Evolutionary conservation across 257 asterid species (phyloP), one percentile per base, ranked within the genome.

Genomic region (Plantago major): DNA sequence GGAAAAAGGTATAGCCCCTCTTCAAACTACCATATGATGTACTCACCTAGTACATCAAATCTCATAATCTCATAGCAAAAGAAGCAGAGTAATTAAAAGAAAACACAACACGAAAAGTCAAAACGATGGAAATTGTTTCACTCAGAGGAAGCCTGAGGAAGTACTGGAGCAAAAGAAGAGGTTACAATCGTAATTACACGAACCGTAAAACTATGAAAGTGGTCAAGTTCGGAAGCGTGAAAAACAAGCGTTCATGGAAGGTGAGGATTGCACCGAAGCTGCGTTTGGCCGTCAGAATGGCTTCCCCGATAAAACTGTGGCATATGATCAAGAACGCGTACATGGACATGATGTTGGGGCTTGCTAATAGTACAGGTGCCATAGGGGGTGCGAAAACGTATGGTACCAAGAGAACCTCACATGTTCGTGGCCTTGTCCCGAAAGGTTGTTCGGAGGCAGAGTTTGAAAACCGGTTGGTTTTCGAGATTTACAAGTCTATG

Each of bases 401-500:
- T 11, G 79, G 80, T 7, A 33, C 15, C 0, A 76, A 67, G 46
- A 70, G 87, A 52, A 57, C 73, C 17, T 81, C 85, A 9, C 72
- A 71, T 42, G 74, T 71, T 9, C 71, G 83, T 13, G 64, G 61
- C 0, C 53, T 44, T 14, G 48, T 44, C 3, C 13, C 45, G 26
- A 57, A 49, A 60, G 45, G 43, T n/a, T 76, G 70, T 40, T 64
- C 85, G 0, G 74, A 61, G 12, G 47, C 58, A 0, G 86, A 83
- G 66, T 80, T 83, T 22, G 86, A 83, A 11, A 83, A 80, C 55
- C 66, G 89, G 63, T 75, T 83, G 42, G 53, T 83, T 19, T 69
- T 73, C 14, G 89, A 83, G 82, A 83, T 83, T 1, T 79, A 77
- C 46, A 83, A 83, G 60, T 72, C 82, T 45, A 69, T 80, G 79